These are phyloP conservation scores for Botrytis aclada DNA, from an alignment of 2,329 filamentous ascomycete genomes.

Conservation along the genomic window DNA sequence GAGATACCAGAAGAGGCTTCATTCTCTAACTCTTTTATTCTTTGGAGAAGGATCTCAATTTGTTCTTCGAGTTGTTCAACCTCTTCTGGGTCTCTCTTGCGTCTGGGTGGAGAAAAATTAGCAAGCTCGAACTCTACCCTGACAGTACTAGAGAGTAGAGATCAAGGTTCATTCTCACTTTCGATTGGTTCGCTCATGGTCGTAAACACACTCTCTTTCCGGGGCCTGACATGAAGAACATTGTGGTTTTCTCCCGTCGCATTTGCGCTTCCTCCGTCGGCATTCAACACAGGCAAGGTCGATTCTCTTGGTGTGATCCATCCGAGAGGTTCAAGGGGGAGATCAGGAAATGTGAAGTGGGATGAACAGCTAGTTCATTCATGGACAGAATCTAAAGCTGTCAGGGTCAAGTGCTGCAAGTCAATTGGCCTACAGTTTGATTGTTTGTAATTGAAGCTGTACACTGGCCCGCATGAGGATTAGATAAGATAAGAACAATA, in stretches of 20 bases:
- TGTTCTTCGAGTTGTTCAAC: neutral
- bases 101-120: neutral
- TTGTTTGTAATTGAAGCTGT: neutral
- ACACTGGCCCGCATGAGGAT: neutral
- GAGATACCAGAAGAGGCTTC: neutral
- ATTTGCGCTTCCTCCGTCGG: neutral
- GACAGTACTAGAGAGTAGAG: neutral
- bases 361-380: neutral
- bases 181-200: neutral
- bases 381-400: neutral
- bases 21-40: neutral
- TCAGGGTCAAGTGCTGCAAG: neutral
- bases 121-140: neutral
- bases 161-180: neutral
- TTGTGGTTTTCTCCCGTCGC: neutral
- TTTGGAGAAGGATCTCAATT: neutral
- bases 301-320: neutral
- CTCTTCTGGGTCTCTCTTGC: conserved; percentile 1
- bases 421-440: neutral
- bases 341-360: neutral
- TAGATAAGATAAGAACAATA: neutral
- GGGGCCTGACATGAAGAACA: neutral
- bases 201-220: neutral
- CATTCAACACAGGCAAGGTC: conserved; percentile 4
- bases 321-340: neutral